Conservation (phyloP, 1,139 yeast genomes). For the Lodderomyces oxycetoniae region DNA sequence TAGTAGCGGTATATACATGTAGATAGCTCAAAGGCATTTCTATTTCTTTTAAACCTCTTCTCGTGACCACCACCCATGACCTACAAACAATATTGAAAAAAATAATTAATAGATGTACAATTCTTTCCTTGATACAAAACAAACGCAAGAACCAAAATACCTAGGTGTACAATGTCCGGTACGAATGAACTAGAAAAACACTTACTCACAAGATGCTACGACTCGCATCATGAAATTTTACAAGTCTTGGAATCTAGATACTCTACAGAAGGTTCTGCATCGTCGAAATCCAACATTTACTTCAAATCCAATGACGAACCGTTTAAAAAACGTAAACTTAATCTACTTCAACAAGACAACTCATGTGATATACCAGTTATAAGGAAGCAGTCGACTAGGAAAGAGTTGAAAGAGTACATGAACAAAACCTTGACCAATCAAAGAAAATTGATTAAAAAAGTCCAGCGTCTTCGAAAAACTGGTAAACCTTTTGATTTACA, state of each 20-base stretch:
- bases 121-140: no score
- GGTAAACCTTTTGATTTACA: slow-evolving; percentile 24
- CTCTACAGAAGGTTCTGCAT: slow-evolving; percentile 47
- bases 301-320: no score
- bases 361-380: slow-evolving; percentile 1
- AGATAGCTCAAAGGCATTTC: no score
- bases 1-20: no score
- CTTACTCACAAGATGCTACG: slow-evolving; percentile 50
- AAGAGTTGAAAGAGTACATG: slow-evolving; percentile 44
- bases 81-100: no score
- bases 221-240: slow-evolving; percentile 35
- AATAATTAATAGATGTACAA: no score
- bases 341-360: no score
- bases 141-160: no score
- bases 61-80: no score
- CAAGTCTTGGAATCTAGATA: slow-evolving; percentile 55
- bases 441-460: slow-evolving; percentile 29
- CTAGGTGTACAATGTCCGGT: slow-evolving; percentile 7
- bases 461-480: slow-evolving; percentile 21
- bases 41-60: no score
- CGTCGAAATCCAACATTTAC: slow-evolving; percentile 54
- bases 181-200: slow-evolving; percentile 40
- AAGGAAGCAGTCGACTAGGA: slow-evolving; percentile 34
- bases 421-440: slow-evolving; percentile 35
- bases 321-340: no score